These are phyloP conservation scores for Sphenostylis stenocarpa DNA, from an alignment of 306 rosid species.

Conservation along the genomic window DNA sequence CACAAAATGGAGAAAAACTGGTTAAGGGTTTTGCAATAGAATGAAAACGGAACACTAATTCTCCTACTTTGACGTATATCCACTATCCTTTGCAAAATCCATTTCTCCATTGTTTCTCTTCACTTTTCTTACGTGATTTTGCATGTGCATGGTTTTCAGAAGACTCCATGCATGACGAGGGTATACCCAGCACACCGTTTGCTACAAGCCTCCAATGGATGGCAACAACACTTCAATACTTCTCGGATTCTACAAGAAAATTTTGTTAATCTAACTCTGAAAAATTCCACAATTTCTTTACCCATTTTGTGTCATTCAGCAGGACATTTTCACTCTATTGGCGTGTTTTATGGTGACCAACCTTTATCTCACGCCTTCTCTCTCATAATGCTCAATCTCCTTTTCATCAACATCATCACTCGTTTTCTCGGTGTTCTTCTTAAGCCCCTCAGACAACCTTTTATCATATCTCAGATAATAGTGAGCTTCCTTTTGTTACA, in stretches of 20 bases:
- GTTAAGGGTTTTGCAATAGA: constrained; percentile 32
- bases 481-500: constrained; percentile 42
- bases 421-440: constrained; percentile 51
- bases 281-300: not conserved
- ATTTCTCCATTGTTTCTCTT: not conserved
- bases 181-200: constrained; percentile 30
- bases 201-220: constrained; percentile 18
- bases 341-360: constrained; percentile 47
- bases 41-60: constrained; percentile 12
- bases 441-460: constrained; percentile 74
- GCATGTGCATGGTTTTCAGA: constrained; percentile 14
- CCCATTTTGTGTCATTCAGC: constrained; percentile 2
- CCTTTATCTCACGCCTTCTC: constrained; percentile 48
- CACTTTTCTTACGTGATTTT: not conserved
- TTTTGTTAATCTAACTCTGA: not conserved
- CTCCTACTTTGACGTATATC: constrained; percentile 62
- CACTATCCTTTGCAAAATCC: constrained; percentile 33
- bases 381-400: constrained; percentile 44
- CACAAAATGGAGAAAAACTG: constrained; percentile 27
- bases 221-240: constrained; percentile 6
- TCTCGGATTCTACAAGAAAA: not conserved
- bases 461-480: constrained; percentile 60
- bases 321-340: not conserved
- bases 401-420: constrained; percentile 31
- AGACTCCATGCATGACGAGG: constrained; percentile 56